A percentile compares a stretch with the other conserved stretches of the same genome.
Conservation (phyloP, 2,329 filamentous ascomycete species). For the Botrytis galanthina region DNA sequence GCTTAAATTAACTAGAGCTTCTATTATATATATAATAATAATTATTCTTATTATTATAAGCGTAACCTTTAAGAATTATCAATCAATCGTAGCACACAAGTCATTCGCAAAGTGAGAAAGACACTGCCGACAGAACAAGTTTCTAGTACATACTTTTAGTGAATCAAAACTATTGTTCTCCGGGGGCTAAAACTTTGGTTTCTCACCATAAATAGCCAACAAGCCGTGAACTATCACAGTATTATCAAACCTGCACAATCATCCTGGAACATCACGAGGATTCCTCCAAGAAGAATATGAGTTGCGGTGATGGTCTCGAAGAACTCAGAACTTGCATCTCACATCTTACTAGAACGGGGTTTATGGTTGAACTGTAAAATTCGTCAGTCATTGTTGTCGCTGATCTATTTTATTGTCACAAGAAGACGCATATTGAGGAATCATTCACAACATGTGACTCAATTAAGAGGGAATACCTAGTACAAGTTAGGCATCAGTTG, state of each 20-base stretch:
- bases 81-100: not conserved
- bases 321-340: not conserved
- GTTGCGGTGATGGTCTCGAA: not conserved
- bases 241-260: not conserved
- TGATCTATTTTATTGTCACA: too few species aligned
- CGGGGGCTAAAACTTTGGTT: rapidly evolving
- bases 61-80: too few species aligned
- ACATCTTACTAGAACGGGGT: not conserved
- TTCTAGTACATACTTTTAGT: not conserved
- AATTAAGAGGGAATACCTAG: rapidly evolving
- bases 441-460: rapidly evolving
- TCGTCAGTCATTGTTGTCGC: too few species aligned
- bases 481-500: not conserved
- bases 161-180: rapidly evolving
- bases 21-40: too few species aligned
- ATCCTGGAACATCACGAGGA: rapidly evolving
- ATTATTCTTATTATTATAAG: too few species aligned
- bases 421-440: too few species aligned
- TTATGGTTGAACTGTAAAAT: not conserved
- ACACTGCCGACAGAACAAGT: rapidly evolving
- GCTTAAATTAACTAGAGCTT: too few species aligned
- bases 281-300: not conserved
- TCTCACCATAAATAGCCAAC: not conserved
- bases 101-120: too few species aligned
- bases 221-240: too few species aligned